Conservation (phyloP, 75 land plant genomes). For the Larix kaempferi region DNA sequence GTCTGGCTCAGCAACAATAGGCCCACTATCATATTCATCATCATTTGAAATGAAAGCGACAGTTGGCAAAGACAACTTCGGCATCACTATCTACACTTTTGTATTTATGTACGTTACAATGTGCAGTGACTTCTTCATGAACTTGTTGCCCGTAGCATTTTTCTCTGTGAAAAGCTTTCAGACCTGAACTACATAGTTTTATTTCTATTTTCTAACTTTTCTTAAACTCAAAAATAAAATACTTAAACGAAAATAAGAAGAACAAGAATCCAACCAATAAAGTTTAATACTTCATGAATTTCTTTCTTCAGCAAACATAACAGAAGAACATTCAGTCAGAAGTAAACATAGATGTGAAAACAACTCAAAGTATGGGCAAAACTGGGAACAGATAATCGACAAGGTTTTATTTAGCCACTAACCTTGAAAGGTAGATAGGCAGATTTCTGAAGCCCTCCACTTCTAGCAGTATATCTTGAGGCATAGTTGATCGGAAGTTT, state of each 20-base stretch:
- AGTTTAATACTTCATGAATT: not conserved
- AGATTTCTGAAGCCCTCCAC: conserved; percentile 86
- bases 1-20: too few relatives aligned
- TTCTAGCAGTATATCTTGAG: conserved; percentile 75
- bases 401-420: conserved; percentile 4
- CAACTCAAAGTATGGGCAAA: not conserved
- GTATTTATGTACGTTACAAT: too few relatives aligned
- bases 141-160: too few relatives aligned
- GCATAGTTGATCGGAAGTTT: conserved; percentile 99
- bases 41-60: too few relatives aligned
- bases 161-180: too few relatives aligned
- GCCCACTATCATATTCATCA: too few relatives aligned
- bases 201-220: not conserved
- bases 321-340: not conserved
- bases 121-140: too few relatives aligned
- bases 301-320: not conserved
- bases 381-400: not conserved
- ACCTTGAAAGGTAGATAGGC: conserved; percentile 99
- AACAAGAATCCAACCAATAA: not conserved
- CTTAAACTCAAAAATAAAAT: not conserved
- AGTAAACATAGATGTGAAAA: not conserved
- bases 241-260: not conserved
- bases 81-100: too few relatives aligned
- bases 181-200: not conserved
- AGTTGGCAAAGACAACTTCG: too few relatives aligned